A percentile compares a stretch with the other conserved stretches of the same genome.
phyloP scores from a whole-genome alignment of 805 yeast genomes.

The Nakazawaea wyomingensis region DNA sequence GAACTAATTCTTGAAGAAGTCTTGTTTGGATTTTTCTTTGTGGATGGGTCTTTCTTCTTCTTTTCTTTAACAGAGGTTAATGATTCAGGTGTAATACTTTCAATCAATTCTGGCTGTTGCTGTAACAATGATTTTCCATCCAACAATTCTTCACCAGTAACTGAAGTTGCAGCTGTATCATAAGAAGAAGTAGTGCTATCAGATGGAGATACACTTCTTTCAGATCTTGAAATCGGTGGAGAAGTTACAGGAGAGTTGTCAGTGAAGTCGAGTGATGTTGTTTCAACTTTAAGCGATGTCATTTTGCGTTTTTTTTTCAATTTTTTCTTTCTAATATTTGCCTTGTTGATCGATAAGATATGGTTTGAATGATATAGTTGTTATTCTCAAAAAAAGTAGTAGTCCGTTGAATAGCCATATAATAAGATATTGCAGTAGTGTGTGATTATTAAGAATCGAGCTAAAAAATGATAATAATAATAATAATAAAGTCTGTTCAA shows the following conservation, averaged over 20 bases:
- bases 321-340: neutral
- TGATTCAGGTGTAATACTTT: constrained; percentile 9
- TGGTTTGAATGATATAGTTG: neutral
- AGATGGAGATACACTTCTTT: constrained; percentile 35
- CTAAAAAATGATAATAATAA: neutral
- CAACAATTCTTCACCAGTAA: constrained; percentile 16
- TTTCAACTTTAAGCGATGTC: constrained; percentile 18
- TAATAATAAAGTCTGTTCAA: neutral
- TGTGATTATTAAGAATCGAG: constrained; percentile 10
- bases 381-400: neutral
- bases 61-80: constrained; percentile 14
- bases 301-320: neutral
- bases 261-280: constrained; percentile 1
- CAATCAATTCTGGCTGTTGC: constrained; percentile 4
- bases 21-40: constrained; percentile 24
- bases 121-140: constrained; percentile 13
- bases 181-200: constrained; percentile 38
- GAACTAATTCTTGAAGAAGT: constrained; percentile 40
- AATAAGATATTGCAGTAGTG: constrained; percentile 10
- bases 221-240: constrained; percentile 24
- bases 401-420: constrained; percentile 6
- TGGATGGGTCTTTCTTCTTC: constrained; percentile 21
- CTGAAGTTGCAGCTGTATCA: constrained; percentile 24
- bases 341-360: neutral
- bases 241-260: constrained; percentile 21